Conservation (phyloP, 163 green algal genomes). For the Chlamydomonas reinhardtii region DNA sequence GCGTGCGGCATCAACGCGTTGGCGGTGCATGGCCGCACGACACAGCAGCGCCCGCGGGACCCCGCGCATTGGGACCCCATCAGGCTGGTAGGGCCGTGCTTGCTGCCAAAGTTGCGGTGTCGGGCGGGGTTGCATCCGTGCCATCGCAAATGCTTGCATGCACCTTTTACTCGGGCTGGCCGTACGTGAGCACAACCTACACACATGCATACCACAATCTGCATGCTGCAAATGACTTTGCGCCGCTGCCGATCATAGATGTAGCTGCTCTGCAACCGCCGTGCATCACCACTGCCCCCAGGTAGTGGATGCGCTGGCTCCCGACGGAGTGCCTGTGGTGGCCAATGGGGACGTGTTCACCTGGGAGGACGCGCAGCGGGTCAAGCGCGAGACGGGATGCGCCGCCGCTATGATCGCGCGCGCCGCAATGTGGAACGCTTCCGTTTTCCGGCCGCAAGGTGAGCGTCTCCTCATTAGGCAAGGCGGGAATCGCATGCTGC, state of each 20-base stretch:
- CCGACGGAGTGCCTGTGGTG: not conserved
- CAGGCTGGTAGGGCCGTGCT: not conserved
- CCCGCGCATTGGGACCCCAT: slow-evolving; percentile 14
- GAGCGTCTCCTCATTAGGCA: not conserved
- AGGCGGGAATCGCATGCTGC: not conserved
- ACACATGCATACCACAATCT: too few species aligned
- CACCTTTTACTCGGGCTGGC: too few species aligned
- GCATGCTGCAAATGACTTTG: too few species aligned
- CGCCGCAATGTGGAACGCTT: slow-evolving; percentile 30
- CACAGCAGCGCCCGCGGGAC: slow-evolving; percentile 18
- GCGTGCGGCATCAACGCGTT: slow-evolving; percentile 21
- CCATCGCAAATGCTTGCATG: not conserved
- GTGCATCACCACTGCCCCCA: not conserved
- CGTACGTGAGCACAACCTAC: too few species aligned
- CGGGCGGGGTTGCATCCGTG: too few species aligned
- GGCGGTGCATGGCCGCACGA: slow-evolving; percentile 30
- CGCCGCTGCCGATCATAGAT: too few species aligned
- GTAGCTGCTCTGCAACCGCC: too few species aligned
- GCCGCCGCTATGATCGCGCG: slow-evolving; percentile 25
- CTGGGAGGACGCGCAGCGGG: slow-evolving; percentile 8
- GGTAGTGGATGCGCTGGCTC: slow-evolving; percentile 9
- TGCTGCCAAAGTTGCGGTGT: too few species aligned
- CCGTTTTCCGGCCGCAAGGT: slow-evolving; percentile 29
- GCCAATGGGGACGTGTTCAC: slow-evolving; percentile 32
- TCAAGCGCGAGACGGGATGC: slow-evolving; percentile 14